Percentiles rank a stretch among this genome's conserved stretches.
Conservation (phyloP, 2,329 filamentous ascomycete genomes). For the Colletotrichum siamense region DNA sequence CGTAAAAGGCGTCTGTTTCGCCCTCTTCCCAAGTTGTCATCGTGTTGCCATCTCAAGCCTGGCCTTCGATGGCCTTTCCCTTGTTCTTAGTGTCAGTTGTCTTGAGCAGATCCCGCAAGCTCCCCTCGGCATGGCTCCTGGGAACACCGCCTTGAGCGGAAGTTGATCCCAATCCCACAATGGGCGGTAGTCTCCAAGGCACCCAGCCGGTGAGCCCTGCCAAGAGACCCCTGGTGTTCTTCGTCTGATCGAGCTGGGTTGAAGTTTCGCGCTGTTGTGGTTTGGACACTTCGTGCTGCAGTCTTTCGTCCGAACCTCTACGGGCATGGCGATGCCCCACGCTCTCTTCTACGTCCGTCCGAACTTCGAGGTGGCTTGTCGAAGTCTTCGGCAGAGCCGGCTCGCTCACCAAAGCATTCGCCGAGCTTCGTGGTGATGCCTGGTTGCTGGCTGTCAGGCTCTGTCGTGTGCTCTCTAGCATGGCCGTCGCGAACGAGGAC, state of each 20-base stretch:
- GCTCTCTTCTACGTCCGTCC: constrained; percentile 37
- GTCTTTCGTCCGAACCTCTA: constrained; percentile 17
- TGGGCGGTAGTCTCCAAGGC: constrained; percentile 44
- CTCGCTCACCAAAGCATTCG: constrained; percentile 55
- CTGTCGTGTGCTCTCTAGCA: constrained; percentile 39
- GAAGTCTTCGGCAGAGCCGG: constrained; percentile 65
- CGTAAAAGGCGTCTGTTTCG: neutral
- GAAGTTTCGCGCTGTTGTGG: constrained; percentile 31
- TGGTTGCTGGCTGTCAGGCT: constrained; percentile 31
- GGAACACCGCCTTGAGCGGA: constrained; percentile 28
- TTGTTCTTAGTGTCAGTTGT: constrained; percentile 33
- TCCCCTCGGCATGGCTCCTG: constrained; percentile 60
- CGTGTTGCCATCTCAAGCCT: neutral
- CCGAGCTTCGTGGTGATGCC: constrained; percentile 36
- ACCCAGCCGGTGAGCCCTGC: constrained; percentile 51
- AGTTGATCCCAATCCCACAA: constrained; percentile 22
- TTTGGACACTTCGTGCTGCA: constrained; percentile 27
- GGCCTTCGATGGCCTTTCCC: constrained; percentile 36
- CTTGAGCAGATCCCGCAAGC: constrained; percentile 57
- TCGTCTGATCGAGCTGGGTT: constrained; percentile 26
- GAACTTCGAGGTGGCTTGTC: constrained; percentile 53
- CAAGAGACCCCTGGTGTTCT: constrained; percentile 31
- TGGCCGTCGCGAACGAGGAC: constrained; percentile 44
- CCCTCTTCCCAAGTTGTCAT: neutral
- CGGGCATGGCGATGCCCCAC: constrained; percentile 16